Conservation (phyloP, 2,329 filamentous ascomycete species). For the Cercospora nicotianae region DNA sequence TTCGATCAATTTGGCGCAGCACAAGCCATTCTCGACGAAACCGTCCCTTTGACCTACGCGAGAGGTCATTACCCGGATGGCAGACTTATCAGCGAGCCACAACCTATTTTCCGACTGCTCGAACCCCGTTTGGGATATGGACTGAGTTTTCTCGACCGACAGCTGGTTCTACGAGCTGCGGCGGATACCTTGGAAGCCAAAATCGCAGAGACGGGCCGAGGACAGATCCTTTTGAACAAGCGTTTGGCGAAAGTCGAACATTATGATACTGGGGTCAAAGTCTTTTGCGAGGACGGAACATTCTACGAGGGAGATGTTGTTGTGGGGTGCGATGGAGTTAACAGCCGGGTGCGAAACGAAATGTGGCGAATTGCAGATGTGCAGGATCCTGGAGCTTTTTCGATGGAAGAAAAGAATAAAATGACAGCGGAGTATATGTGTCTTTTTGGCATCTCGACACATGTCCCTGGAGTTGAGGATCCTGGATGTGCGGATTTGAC, state of each 20-base stretch:
- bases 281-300: constrained; percentile 21
- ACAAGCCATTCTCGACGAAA: constrained; percentile 22
- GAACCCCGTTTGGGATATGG: constrained; percentile 31
- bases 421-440: constrained; percentile 37
- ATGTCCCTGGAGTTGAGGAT: constrained; percentile 25
- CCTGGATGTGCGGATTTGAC: constrained; percentile 25
- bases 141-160: constrained; percentile 33
- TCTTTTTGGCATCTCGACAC: constrained; percentile 44
- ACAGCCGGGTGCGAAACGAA: constrained; percentile 28
- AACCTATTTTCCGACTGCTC: constrained; percentile 15
- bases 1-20: constrained; percentile 52
- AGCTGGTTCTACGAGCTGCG: constrained; percentile 31
- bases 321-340: constrained; percentile 35
- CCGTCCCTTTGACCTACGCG: constrained; percentile 7
- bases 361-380: constrained; percentile 31
- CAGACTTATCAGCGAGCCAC: constrained; percentile 7
- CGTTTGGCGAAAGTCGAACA: constrained; percentile 17
- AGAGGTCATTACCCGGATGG: constrained; percentile 12
- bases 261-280: constrained; percentile 12
- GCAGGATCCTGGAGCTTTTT: constrained; percentile 19
- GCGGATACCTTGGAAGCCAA: constrained; percentile 24
- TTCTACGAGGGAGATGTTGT: constrained; percentile 28
- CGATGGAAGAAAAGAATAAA: constrained; percentile 23
- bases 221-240: constrained; percentile 16
- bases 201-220: constrained; percentile 18